A percentile compares a stretch with the other conserved stretches of the same genome.
phyloP scores from a whole-genome alignment of 768 basidiomycete species.

The Sarcodon sp. region DNA sequence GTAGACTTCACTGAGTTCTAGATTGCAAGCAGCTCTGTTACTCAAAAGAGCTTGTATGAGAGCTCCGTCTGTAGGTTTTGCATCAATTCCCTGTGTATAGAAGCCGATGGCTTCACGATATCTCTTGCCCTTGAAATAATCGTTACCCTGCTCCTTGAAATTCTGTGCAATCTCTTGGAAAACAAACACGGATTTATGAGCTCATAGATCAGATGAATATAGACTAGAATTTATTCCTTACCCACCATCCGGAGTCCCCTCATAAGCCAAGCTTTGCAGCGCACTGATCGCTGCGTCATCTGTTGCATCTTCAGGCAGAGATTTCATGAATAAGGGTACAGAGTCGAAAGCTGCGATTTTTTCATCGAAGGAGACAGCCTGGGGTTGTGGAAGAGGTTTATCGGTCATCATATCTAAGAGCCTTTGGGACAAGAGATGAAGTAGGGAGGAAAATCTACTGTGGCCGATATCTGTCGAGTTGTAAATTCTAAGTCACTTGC shows the following conservation, averaged over 20 bases:
- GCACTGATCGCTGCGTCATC: constrained; percentile 65
- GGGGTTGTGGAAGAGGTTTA: too few species aligned
- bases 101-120: constrained; percentile 82
- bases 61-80: constrained; percentile 51
- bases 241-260: constrained; percentile 91
- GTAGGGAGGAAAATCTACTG: too few species aligned
- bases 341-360: constrained; percentile 39
- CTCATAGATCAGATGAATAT: not conserved
- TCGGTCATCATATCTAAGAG: too few species aligned
- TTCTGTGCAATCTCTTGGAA: constrained; percentile 75
- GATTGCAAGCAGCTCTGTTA: constrained; percentile 90
- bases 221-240: constrained; percentile 8
- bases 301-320: constrained; percentile 57
- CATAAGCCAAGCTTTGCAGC: constrained; percentile 73
- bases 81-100: constrained; percentile 84
- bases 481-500: too few species aligned
- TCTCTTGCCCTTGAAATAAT: constrained; percentile 80
- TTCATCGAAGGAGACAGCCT: constrained; percentile 12
- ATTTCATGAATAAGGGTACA: constrained; percentile 88
- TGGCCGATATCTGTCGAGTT: too few species aligned
- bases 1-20: constrained; percentile 58
- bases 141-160: constrained; percentile 94
- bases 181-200: not conserved
- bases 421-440: too few species aligned
- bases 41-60: constrained; percentile 60